A percentile compares a stretch with the other conserved stretches of the same genome.
These are phyloP conservation scores for Ceratobasidium sp. DNA, from an alignment of 1,284 basidiomycete genomes.

Conservation along the genomic window DNA sequence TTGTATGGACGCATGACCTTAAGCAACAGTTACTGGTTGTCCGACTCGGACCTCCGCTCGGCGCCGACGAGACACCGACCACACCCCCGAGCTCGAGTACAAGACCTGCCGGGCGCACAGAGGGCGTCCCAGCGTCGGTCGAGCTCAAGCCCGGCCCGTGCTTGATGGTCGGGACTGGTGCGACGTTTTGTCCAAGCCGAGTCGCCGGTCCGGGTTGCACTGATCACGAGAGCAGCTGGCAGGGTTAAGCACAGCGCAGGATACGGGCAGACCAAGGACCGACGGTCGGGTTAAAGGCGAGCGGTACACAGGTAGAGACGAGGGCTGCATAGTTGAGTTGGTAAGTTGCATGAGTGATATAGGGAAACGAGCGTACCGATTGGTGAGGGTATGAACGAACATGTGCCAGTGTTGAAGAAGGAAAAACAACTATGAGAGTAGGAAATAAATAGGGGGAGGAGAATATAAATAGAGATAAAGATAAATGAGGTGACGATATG, in stretches of 20 bases:
- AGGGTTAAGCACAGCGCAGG: too few species aligned
- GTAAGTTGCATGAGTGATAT: background rate
- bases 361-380: background rate
- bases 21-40: too few species aligned
- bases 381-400: background rate
- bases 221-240: too few species aligned
- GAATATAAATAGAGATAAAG: background rate
- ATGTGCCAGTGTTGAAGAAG: background rate
- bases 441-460: too few species aligned
- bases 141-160: background rate
- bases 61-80: too few species aligned
- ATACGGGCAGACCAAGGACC: too few species aligned
- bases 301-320: constrained; percentile 3
- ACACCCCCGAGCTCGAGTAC: too few species aligned
- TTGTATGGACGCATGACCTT: too few species aligned
- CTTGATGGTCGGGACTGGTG: constrained; percentile 6
- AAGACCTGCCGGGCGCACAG: too few species aligned
- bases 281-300: background rate
- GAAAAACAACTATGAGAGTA: background rate
- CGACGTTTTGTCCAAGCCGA: constrained; percentile 12
- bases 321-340: background rate
- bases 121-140: too few species aligned
- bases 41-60: too few species aligned
- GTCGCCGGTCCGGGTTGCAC: too few species aligned
- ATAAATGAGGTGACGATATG: background rate